A percentile compares a stretch with the other conserved stretches of the same genome.
Conservation (phyloP, 2,329 filamentous ascomycete genomes). For the Epichloe festucae region DNA sequence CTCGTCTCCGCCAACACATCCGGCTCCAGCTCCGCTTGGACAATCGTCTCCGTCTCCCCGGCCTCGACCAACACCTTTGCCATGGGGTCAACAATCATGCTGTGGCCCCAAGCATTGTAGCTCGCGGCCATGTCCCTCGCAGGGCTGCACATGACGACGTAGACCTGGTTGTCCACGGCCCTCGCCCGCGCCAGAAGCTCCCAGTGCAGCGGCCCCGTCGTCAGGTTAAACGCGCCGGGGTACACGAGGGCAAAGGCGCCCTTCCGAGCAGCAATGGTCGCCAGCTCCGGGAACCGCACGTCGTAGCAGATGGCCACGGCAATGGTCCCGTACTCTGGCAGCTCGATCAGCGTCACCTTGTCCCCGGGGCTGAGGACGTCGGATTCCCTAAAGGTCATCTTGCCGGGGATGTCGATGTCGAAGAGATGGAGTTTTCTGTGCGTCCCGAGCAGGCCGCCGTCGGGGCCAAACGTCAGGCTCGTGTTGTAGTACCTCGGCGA, state of each 20-base stretch:
- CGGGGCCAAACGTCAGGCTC: slow-evolving; percentile 66
- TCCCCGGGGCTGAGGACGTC: slow-evolving; percentile 80
- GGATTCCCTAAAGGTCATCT: slow-evolving; percentile 82
- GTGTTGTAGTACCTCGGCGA: slow-evolving; percentile 77
- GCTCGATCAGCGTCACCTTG: slow-evolving; percentile 70
- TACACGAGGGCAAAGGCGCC: slow-evolving; percentile 85
- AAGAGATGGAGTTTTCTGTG: slow-evolving; percentile 95
- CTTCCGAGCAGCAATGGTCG: slow-evolving; percentile 72
- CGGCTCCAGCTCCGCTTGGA: slow-evolving; percentile 58
- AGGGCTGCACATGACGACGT: slow-evolving; percentile 85
- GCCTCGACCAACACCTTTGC: slow-evolving; percentile 70
- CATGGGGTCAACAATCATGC: slow-evolving; percentile 76
- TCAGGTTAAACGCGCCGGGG: slow-evolving; percentile 94
- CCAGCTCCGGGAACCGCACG: slow-evolving; percentile 88
- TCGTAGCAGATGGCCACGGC: slow-evolving; percentile 95
- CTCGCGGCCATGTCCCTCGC: slow-evolving; percentile 63
- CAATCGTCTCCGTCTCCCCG: slow-evolving; percentile 62
- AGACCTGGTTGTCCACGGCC: slow-evolving; percentile 88
- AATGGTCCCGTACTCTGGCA: slow-evolving; percentile 80
- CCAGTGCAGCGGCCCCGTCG: slow-evolving; percentile 90
- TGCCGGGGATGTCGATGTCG: slow-evolving; percentile 93
- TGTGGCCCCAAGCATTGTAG: slow-evolving; percentile 91
- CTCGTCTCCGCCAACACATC: slow-evolving; percentile 61
- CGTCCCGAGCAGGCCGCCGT: slow-evolving; percentile 66
- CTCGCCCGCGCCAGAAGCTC: slow-evolving; percentile 66